These are phyloP conservation scores for Pleurotus djamor DNA, from an alignment of 768 basidiomycete species.

Conservation along the genomic window DNA sequence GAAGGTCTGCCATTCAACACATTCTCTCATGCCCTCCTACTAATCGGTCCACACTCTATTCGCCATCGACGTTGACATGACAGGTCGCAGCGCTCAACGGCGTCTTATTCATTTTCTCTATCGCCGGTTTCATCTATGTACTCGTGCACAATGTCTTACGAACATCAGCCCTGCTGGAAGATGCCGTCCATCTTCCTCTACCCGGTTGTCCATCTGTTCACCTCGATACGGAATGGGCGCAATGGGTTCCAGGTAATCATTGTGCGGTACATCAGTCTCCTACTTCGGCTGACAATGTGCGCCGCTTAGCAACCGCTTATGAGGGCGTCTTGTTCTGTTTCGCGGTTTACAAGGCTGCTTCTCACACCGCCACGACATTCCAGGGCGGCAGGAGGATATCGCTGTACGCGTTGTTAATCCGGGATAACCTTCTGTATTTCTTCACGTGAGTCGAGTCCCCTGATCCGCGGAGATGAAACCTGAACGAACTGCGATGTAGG, in stretches of 20 bases:
- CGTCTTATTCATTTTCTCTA: conserved; percentile 35
- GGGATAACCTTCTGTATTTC: conserved; percentile 45
- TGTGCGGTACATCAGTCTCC: no score
- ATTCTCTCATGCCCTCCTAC: neutral
- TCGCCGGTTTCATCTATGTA: conserved; percentile 38
- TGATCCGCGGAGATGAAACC: neutral
- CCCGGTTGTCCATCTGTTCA: conserved; percentile 42
- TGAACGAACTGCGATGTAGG: conserved; percentile 15
- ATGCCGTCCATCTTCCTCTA: conserved; percentile 29
- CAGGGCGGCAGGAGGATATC: conserved; percentile 21
- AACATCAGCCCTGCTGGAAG: conserved; percentile 30
- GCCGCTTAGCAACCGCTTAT: conserved; percentile 28
- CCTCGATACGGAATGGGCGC: conserved; percentile 38
- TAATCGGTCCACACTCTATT: neutral
- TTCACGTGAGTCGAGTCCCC: conserved; percentile 25
- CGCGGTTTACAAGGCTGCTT: conserved; percentile 31
- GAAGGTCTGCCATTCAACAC: conserved; percentile 20
- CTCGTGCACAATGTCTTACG: conserved; percentile 32
- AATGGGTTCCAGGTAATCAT: conserved; percentile 29
- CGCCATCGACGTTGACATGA: neutral
- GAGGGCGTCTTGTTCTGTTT: conserved; percentile 40
- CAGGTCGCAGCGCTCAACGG: conserved; percentile 37
- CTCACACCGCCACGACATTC: conserved; percentile 21
- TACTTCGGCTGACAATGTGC: neutral
- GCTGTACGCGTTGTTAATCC: conserved; percentile 31